Evolutionary conservation across 345 rosid species (phyloP).

Genomic region (Kandelia obovata): DNA sequence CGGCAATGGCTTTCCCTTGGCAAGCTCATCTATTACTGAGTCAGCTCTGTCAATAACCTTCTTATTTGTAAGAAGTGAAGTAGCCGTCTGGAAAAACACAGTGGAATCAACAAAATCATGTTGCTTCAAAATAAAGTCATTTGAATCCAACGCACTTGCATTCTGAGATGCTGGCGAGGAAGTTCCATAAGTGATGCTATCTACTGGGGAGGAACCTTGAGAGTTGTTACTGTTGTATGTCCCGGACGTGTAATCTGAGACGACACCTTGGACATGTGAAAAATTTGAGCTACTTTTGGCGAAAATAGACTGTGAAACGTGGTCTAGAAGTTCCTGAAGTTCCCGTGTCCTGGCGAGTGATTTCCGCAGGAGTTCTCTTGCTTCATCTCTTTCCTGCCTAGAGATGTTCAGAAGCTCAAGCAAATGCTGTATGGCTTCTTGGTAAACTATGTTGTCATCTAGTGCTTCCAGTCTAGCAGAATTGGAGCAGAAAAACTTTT

Average conservation of each 20-base stretch:
- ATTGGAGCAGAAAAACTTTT: background rate
- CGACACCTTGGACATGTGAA: background rate
- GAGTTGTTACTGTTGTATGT: background rate
- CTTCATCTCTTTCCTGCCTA: conserved; percentile 1
- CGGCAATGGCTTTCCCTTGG: background rate
- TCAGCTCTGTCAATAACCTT: background rate
- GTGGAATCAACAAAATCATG: background rate
- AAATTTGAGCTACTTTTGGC: background rate
- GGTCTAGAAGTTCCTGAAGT: background rate
- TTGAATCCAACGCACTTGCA: background rate
- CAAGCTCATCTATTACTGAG: background rate
- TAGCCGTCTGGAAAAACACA: background rate
- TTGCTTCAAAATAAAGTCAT: background rate
- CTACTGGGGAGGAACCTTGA: background rate
- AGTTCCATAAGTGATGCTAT: background rate
- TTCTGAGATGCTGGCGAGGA: background rate
- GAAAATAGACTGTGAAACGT: background rate
- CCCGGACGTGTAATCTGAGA: background rate
- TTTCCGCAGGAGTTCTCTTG: conserved; percentile 1
- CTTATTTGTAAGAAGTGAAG: background rate
- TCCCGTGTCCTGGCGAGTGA: background rate
- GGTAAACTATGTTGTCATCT: background rate
- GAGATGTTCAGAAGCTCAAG: background rate
- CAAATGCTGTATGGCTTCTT: background rate
- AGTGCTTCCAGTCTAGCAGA: background rate